Base-by-base conservation (phyloP, 768 basidiomycete genomes). In the Rickenella mellea region DNA sequence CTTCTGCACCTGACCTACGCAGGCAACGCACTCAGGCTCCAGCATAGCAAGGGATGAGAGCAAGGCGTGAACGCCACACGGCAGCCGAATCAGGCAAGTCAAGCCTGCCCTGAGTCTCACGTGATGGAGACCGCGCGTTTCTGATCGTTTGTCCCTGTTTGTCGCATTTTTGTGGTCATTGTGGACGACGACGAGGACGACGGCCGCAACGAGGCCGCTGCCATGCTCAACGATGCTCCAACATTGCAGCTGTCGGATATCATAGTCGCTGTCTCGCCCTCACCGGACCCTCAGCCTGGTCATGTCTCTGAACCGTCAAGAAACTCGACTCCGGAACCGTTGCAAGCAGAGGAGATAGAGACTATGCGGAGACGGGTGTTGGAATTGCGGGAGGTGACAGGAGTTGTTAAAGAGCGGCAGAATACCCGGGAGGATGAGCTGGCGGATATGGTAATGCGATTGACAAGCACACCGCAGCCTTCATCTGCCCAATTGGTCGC, bases 241-340 rank as follows among this genome's bases (percentile, higher is more conserved):
- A n/a, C n/a, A n/a, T n/a, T n/a, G n/a, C 63, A 68, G 6, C 62
- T 80, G 35, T 73, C 71, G 27, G 78, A 80, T 47, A 71, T 77
- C 30, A 67, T 78, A 43, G 71, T 74, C 45, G 52, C 66, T 25
- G 66, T 72, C 56, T 73, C 76, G 9, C 70, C 75, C 3, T 69
- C 72, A 1, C 76, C 74, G 19, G 56, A 58, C 0, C 65, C 67
- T 33, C 46, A 41, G 7, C 22, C 43, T 41, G 56, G 52, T 45
- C 59, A 54, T 24, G 50, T 39, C 49, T 44, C 30, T n/a, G 29
- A 52, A 14, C 48, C 50, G 33, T 45, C 48, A 24, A 48, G 56
- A 35, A 58, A 48, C 40, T 2, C 44, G 7, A 58, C 64, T 27
- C 66, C 62, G 27, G 64, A 64, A 46, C 61, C 59, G 15, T 51